These are phyloP conservation scores for Apiotrichum akiyoshidainum DNA, from an alignment of 1,284 basidiomycete genomes.

Conservation along the genomic window DNA sequence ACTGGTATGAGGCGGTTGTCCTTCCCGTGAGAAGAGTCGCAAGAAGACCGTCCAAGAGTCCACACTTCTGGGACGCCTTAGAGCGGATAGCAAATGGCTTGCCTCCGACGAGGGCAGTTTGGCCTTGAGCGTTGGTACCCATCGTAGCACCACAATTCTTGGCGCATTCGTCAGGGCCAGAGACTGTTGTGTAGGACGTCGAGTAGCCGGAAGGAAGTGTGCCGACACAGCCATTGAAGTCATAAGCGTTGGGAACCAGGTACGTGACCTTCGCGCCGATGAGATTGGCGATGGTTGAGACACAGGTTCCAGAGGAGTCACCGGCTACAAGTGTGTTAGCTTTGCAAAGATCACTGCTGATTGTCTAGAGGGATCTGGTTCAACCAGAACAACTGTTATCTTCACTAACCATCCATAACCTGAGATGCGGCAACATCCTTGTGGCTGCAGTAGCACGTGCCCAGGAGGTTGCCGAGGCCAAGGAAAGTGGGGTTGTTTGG, in stretches of 20 bases:
- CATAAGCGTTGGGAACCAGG: background rate
- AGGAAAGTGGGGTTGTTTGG: background rate
- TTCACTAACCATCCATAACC: background rate
- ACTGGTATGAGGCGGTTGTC: background rate
- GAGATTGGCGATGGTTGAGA: slow-evolving; percentile 3
- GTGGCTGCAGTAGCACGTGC: slow-evolving; percentile 7
- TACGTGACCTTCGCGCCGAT: background rate
- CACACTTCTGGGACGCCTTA: background rate
- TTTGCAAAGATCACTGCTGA: too few species aligned
- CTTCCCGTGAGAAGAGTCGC: background rate
- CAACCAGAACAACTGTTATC: too few species aligned
- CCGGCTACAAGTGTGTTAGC: background rate
- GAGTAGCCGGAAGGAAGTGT: background rate
- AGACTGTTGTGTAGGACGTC: background rate
- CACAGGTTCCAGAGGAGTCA: background rate
- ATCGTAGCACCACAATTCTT: background rate
- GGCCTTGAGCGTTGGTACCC: background rate
- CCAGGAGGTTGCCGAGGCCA: background rate
- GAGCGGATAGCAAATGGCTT: background rate
- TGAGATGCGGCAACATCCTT: background rate
- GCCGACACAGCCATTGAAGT: background rate
- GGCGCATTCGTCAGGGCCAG: background rate
- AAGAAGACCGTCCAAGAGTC: background rate
- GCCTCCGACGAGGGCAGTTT: background rate
- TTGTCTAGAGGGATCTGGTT: too few species aligned